Evolutionary conservation across 2,329 filamentous ascomycete species (phyloP), one percentile per base, ranked within the genome.

Genomic region (Scleromitrula shiraiana): DNA sequence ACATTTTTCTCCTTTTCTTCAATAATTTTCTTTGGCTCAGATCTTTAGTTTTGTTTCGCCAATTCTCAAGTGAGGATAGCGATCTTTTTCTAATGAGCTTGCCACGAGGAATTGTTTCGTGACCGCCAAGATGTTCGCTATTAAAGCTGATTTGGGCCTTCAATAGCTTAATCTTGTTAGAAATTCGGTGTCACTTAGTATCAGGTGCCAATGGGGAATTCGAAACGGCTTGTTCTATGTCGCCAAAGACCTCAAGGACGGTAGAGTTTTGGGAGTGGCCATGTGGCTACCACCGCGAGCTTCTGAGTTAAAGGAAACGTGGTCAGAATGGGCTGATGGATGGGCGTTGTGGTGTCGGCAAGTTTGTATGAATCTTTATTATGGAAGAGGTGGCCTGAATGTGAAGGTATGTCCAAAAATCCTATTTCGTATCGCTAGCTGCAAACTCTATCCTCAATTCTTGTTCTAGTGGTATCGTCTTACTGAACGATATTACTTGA

Each of bases 201-300:
- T 83, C 2, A 76, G 85, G 44, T 85, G 83, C 66, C 70, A 70
- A 54, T 87, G 83, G 78, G 82, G 83, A 22, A 83, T 88, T 62
- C 72, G 75, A 44, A 80, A 83, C 60, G 81, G 76, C 44, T 73
- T 85, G 30, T 85, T 87, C 66, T 77, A 83, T 56, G 80, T 87
- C 50, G 81, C 81, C 8, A 84, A 81, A 64, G 78, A 83, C 57
- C 67, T 71, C 26, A 50, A 55, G 24, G 65, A 60, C 42, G 67
- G 70, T 33, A 73, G 75, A 49, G 73, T 87, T 29, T 72, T 87
- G 23, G 84, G 84, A 8, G 80, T 85, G 20, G 78, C 82, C 49
- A 86, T 85, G 76, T 88, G 84, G 84, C 68, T 85, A 45, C 73
- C 73, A 1, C 83, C 83, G 0, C 70, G 70, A 12, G 67, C 67